Evolutionary conservation across 176 grass and related monocot species (phyloP).

Genomic region (Microstegium vimineum): DNA sequence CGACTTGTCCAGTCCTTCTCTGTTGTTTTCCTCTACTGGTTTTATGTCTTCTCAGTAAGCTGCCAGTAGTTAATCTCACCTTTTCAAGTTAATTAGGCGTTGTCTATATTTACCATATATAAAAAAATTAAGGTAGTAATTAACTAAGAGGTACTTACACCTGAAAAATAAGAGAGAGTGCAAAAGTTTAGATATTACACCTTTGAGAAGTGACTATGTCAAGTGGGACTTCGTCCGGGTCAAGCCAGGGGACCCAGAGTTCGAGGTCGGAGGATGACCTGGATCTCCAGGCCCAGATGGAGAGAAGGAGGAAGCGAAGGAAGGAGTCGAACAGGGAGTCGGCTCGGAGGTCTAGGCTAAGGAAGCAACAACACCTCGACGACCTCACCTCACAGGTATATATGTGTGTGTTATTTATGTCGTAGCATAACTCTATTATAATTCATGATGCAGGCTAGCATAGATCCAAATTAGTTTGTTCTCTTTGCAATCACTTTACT

Average conservation of each 20-base stretch:
- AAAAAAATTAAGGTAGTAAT: conserved; percentile 24
- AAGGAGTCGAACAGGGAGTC: conserved; percentile 95
- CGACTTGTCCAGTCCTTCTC: conserved; percentile 98
- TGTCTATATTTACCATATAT: neutral
- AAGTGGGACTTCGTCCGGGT: conserved; percentile 42
- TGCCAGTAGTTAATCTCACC: conserved; percentile 8
- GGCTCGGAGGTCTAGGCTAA: conserved; percentile 57
- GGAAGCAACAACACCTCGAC: conserved; percentile 72
- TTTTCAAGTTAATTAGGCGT: neutral
- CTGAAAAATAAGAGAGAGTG: conserved; percentile 5
- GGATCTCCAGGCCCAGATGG: conserved; percentile 42
- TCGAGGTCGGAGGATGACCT: neutral
- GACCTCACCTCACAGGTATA: conserved; percentile 54
- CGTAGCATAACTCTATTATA: neutral
- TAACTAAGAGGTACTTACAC: conserved; percentile 16
- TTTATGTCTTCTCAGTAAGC: conserved; percentile 90
- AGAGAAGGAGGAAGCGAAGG: conserved; percentile 56
- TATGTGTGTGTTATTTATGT: conserved; percentile 1
- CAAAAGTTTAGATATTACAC: neutral
- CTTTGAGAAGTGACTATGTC: conserved; percentile 44
- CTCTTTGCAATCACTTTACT: neutral
- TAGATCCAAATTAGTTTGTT: neutral
- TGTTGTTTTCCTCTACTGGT: conserved; percentile 98
- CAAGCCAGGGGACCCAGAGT: conserved; percentile 8
- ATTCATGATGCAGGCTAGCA: neutral